Evolutionary conservation across 2,329 filamentous ascomycete species (phyloP).

Genomic region (Aspergillus intermedius): DNA sequence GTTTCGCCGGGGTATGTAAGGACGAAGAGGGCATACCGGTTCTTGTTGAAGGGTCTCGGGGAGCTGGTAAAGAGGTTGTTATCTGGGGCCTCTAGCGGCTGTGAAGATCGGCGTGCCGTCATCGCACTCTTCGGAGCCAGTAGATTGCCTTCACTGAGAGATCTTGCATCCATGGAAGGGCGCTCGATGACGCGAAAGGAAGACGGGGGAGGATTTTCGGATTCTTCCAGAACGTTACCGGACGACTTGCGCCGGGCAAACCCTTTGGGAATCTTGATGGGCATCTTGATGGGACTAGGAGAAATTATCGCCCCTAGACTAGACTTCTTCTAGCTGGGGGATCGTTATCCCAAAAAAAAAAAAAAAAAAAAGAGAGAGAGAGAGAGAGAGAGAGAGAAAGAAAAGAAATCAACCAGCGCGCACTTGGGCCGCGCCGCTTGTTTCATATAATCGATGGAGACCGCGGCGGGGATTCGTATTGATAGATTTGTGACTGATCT

Average conservation of each 20-base stretch:
- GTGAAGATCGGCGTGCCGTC: slow-evolving; percentile 29
- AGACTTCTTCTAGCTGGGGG: slow-evolving; percentile 7
- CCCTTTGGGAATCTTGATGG: slow-evolving; percentile 50
- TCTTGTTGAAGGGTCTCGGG: slow-evolving; percentile 27
- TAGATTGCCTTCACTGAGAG: slow-evolving; percentile 36
- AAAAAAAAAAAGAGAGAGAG: too few species aligned
- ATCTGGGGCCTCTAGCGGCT: slow-evolving; percentile 30
- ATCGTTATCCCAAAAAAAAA: slow-evolving; percentile 4
- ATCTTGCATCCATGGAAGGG: slow-evolving; percentile 38
- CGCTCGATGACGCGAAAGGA: slow-evolving; percentile 53
- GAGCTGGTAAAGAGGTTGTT: slow-evolving; percentile 32
- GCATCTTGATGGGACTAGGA: slow-evolving; percentile 33
- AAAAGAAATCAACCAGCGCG: neutral
- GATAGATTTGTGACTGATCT: neutral
- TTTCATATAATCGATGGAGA: neutral
- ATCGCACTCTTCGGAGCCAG: slow-evolving; percentile 23
- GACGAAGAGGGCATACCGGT: slow-evolving; percentile 26
- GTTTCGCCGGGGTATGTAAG: slow-evolving; percentile 3
- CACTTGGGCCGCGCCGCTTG: neutral
- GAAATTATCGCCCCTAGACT: slow-evolving; percentile 1
- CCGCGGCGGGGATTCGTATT: neutral
- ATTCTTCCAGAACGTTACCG: slow-evolving; percentile 48
- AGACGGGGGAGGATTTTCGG: slow-evolving; percentile 33
- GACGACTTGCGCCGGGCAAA: slow-evolving; percentile 51
- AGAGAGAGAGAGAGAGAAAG: too few species aligned